Conservation (phyloP, 768 basidiomycete species). For the Lactarius evosmus region DNA sequence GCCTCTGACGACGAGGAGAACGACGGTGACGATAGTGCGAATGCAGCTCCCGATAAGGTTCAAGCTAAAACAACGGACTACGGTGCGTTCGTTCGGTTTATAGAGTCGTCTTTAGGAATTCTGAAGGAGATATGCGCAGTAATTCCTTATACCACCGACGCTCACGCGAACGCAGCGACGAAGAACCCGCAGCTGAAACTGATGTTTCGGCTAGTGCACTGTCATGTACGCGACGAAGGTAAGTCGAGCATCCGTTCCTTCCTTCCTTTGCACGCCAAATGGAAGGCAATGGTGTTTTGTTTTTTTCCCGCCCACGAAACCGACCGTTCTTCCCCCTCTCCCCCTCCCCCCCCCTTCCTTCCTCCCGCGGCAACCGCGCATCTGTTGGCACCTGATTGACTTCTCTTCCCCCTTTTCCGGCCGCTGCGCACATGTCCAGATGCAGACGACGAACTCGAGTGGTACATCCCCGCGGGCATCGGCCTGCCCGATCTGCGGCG, state of each 20-base stretch:
- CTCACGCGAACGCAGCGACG: constrained; percentile 72
- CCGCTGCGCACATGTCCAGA: constrained; percentile 37
- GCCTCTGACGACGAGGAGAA: constrained; percentile 37
- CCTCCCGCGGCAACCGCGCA: constrained; percentile 15
- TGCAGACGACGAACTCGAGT: constrained; percentile 74
- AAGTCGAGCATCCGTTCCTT: constrained; percentile 26
- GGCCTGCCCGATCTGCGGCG: constrained; percentile 63
- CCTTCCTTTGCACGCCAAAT: neutral
- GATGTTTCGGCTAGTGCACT: constrained; percentile 75
- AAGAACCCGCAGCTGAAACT: constrained; percentile 80
- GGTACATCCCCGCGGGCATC: constrained; percentile 78
- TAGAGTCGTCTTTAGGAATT: too few species aligned
- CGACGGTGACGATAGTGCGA: constrained; percentile 30
- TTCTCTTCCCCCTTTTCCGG: too few species aligned
- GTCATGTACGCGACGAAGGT: constrained; percentile 68
- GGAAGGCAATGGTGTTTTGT: neutral
- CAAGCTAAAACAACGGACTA: constrained; percentile 69
- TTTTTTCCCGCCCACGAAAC: neutral
- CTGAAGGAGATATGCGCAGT: constrained; percentile 42
- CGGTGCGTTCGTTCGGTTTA: constrained; percentile 52
- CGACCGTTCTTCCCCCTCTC: neutral
- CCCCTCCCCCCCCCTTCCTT: neutral
- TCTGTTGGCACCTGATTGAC: neutral
- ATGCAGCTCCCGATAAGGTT: constrained; percentile 63
- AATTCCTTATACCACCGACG: constrained; percentile 72